A percentile compares a stretch with the other conserved stretches of the same genome.
phyloP scores from a whole-genome alignment of 768 basidiomycete genomes.

The Leccinum aurantiacum region DNA sequence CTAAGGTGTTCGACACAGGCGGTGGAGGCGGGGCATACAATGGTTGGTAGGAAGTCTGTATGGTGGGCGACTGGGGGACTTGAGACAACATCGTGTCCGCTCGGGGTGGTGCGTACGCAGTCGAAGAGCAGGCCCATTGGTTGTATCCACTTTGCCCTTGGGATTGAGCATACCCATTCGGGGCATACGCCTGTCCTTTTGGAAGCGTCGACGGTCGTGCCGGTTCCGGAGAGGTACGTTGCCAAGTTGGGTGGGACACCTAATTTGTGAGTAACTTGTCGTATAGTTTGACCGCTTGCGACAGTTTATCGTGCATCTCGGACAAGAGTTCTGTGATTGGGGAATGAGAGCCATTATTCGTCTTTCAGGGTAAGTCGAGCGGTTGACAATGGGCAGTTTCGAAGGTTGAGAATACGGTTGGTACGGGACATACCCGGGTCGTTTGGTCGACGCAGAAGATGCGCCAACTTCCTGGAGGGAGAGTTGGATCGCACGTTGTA shows the following conservation, averaged over 20 bases:
- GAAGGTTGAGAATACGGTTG: constrained; percentile 48
- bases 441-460: constrained; percentile 42
- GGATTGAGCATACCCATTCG: constrained; percentile 34
- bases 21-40: constrained; percentile 28
- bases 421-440: constrained; percentile 69
- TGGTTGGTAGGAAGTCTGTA: constrained; percentile 30
- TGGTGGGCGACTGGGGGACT: constrained; percentile 25
- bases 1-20: constrained; percentile 15
- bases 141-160: constrained; percentile 33
- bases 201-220: constrained; percentile 26
- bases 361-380: constrained; percentile 43
- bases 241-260: constrained; percentile 70
- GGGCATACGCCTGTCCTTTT: constrained; percentile 22
- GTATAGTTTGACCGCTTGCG: constrained; percentile 89
- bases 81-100: constrained; percentile 24
- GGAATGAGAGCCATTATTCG: background rate
- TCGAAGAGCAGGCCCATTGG: constrained; percentile 28
- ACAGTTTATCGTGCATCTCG: constrained; percentile 94
- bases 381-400: constrained; percentile 67
- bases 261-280: constrained; percentile 86
- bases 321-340: constrained; percentile 74
- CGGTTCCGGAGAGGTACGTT: constrained; percentile 30
- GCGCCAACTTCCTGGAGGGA: constrained; percentile 77
- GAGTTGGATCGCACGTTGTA: constrained; percentile 90
- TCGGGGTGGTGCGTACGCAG: constrained; percentile 19